A percentile compares a stretch with the other conserved stretches of the same genome.
These are phyloP conservation scores for Ophiocordyceps camponoti-floridani DNA, from an alignment of 2,329 filamentous ascomycete genomes.

Conservation along the genomic window DNA sequence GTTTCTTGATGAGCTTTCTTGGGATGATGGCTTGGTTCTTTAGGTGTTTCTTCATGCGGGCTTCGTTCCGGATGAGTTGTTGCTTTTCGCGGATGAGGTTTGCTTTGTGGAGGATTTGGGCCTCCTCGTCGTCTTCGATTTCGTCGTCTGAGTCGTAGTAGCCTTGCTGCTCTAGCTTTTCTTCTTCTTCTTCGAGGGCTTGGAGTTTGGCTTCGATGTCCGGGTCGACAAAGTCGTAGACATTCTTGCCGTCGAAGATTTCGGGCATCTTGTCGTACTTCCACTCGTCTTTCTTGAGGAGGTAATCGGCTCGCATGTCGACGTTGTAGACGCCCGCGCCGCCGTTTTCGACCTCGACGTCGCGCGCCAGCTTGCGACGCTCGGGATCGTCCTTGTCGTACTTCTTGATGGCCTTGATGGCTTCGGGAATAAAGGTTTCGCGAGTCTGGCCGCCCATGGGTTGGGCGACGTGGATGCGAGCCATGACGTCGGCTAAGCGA, in stretches of 20 bases:
- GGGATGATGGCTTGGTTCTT: constrained; percentile 96
- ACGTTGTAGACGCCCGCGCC: constrained; percentile 93
- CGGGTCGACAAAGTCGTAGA: constrained; percentile 92
- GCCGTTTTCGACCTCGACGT: constrained; percentile 81
- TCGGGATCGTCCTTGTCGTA: constrained; percentile 85
- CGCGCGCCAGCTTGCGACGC: constrained; percentile 61
- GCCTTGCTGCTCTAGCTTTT: constrained; percentile 75
- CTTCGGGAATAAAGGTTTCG: constrained; percentile 80
- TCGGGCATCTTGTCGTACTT: constrained; percentile 94
- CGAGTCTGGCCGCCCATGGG: constrained; percentile 65
- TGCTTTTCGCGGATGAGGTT: constrained; percentile 93
- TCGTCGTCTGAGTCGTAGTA: constrained; percentile 79
- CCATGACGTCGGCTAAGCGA: constrained; percentile 75
- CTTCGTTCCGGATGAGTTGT: constrained; percentile 79
- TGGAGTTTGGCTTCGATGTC: constrained; percentile 90
- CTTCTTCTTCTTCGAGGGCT: constrained; percentile 87
- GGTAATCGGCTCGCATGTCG: constrained; percentile 75
- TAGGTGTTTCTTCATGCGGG: constrained; percentile 84
- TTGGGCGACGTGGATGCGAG: constrained; percentile 91
- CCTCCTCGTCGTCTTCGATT: constrained; percentile 76
- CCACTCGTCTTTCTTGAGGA: constrained; percentile 80
- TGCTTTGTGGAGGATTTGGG: constrained; percentile 77
- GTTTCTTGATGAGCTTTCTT: constrained; percentile 62
- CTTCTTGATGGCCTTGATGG: constrained; percentile 62
- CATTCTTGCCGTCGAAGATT: constrained; percentile 86